Conservation (phyloP, 495 filamentous ascomycete genomes). For the Eremomyces bilateralis region DNA sequence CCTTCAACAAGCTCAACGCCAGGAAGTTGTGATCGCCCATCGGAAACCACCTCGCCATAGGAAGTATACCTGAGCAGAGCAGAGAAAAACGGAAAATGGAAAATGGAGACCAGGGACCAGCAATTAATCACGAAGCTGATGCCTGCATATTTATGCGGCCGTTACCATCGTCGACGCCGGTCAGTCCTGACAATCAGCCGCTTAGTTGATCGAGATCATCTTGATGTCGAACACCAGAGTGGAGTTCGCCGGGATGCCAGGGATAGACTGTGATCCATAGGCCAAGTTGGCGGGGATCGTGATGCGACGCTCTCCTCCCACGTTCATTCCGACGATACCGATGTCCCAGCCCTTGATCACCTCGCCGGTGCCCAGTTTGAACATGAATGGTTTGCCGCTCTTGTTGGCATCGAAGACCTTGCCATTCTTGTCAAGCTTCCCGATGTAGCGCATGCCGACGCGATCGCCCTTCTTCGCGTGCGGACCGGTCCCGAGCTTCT, state of each 20-base stretch:
- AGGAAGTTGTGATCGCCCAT: no score
- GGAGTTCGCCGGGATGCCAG: constrained; percentile 77
- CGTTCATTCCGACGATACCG: constrained; percentile 74
- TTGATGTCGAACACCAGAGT: constrained; percentile 86
- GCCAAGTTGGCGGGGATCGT: constrained; percentile 64
- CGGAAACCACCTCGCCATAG: no score
- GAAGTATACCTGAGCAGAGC: no score
- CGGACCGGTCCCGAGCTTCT: constrained; percentile 66
- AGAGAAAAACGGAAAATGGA: no score
- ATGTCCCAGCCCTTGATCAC: constrained; percentile 99
- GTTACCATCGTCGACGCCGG: no score
- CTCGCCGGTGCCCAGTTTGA: constrained; percentile 80
- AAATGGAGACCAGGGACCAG: no score
- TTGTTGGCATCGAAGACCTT: constrained; percentile 97
- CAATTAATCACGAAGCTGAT: no score
- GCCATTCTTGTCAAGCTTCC: constrained; percentile 64
- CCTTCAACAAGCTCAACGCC: no score
- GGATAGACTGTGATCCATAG: constrained; percentile 60
- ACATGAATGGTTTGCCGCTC: constrained; percentile 88
- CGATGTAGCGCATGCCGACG: constrained; percentile 89
- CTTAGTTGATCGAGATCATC: constrained; percentile 42
- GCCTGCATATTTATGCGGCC: no score
- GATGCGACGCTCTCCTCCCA: constrained; percentile 81
- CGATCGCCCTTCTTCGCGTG: constrained; percentile 67
- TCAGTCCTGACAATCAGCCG: neutral